Evolutionary conservation across 192 early-diverging fungal species (phyloP).

Genomic region (Linnemannia exigua): DNA sequence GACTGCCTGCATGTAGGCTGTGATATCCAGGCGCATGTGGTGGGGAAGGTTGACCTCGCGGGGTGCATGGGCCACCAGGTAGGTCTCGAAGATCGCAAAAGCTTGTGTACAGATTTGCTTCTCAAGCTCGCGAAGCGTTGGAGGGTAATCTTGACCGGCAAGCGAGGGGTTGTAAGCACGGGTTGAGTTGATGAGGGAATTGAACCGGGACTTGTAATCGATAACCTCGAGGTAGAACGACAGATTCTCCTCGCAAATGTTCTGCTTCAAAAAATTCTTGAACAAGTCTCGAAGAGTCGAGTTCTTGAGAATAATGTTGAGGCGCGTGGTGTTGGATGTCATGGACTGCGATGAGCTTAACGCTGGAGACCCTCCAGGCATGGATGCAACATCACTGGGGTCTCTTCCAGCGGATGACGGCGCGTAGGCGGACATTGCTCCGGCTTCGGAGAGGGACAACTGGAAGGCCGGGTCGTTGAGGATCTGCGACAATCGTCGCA

Average conservation of each 20-base stretch:
- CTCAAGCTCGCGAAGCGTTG: constrained; percentile 42
- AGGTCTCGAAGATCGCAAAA: constrained; percentile 66
- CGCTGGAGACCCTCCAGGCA: background rate
- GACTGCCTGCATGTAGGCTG: constrained; percentile 61
- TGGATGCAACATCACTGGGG: constrained; percentile 5
- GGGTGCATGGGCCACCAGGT: constrained; percentile 58
- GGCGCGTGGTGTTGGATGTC: constrained; percentile 67
- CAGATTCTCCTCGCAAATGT: constrained; percentile 82
- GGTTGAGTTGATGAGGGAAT: constrained; percentile 30
- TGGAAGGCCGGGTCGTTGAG: constrained; percentile 50
- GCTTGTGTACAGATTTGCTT: constrained; percentile 63
- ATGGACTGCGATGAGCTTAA: constrained; percentile 24
- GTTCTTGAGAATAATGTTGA: constrained; percentile 74
- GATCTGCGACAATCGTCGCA: constrained; percentile 42
- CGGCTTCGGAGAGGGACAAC: constrained; percentile 23
- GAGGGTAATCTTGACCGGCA: constrained; percentile 41
- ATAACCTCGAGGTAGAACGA: constrained; percentile 77
- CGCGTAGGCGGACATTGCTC: constrained; percentile 28
- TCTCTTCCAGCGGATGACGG: constrained; percentile 35
- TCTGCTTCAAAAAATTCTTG: constrained; percentile 73
- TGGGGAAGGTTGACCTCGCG: constrained; percentile 69
- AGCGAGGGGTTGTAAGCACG: constrained; percentile 16
- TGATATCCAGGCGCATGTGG: constrained; percentile 63
- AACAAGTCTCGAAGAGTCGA: constrained; percentile 67
- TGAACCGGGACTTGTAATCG: constrained; percentile 62